Percentiles rank a stretch among this genome's conserved stretches.
These are phyloP conservation scores for Wickerhamomyces hampshirensis DNA, from an alignment of 805 yeast species.

Conservation along the genomic window DNA sequence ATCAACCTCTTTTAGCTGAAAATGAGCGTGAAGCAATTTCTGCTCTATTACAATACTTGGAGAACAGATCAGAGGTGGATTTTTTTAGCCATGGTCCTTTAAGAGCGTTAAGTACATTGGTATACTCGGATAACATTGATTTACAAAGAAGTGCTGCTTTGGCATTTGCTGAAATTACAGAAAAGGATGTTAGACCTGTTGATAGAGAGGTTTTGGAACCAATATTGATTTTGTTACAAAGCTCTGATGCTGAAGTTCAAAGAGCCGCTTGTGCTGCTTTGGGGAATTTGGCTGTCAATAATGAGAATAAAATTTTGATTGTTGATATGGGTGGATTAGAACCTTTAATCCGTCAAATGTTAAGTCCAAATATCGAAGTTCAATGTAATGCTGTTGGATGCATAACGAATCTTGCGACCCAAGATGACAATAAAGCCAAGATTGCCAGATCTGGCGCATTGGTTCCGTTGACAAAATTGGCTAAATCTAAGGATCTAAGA, in stretches of 20 bases:
- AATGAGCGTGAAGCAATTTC: conserved; percentile 96
- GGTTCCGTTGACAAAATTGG: conserved; percentile 89
- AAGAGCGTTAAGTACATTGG: conserved; percentile 85
- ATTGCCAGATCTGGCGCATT: conserved; percentile 96
- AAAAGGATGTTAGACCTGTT: conserved; percentile 89
- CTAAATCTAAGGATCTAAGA: conserved; percentile 89
- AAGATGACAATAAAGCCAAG: conserved; percentile 92
- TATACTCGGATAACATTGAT: conserved; percentile 91
- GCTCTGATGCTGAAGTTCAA: conserved; percentile 90
- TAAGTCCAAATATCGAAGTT: conserved; percentile 93
- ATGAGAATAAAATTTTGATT: conserved; percentile 85
- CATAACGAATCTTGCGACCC: conserved; percentile 95
- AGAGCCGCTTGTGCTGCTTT: conserved; percentile 98
- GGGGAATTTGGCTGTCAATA: conserved; percentile 97
- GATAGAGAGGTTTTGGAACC: conserved; percentile 92
- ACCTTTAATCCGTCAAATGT: conserved; percentile 95
- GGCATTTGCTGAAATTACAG: conserved; percentile 98
- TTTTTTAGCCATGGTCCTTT: conserved; percentile 83
- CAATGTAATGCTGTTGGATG: conserved; percentile 99
- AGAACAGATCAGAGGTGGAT: conserved; percentile 82
- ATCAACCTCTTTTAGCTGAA: conserved; percentile 84
- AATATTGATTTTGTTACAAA: conserved; percentile 78
- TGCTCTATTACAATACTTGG: conserved; percentile 80
- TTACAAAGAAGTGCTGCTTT: conserved; percentile 95
- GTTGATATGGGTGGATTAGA: conserved; percentile 98